These are phyloP conservation scores for Blastobotrys robertii DNA, from an alignment of 805 yeast genomes.

Conservation along the genomic window DNA sequence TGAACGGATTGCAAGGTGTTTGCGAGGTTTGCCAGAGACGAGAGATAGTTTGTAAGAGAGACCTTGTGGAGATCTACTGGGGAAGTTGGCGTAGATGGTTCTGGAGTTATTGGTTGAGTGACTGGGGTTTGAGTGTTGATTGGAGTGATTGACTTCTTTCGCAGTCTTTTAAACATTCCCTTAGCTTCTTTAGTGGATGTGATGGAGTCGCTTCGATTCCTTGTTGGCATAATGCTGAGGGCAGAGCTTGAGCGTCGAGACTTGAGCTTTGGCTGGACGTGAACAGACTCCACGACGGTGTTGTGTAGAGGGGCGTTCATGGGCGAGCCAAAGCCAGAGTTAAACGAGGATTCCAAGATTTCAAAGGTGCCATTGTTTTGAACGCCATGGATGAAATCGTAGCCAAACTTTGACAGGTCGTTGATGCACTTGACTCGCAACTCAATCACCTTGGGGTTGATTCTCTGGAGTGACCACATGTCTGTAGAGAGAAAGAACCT, in stretches of 20 bases:
- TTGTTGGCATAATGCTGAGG: no score
- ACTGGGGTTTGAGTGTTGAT: neutral
- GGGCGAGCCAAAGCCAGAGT: conserved; percentile 5
- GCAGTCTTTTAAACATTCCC: conserved; percentile 3
- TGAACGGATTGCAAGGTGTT: conserved; percentile 6
- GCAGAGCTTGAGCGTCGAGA: no score
- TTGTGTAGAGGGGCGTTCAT: neutral
- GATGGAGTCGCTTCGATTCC: no score
- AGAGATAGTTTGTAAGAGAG: conserved; percentile 5
- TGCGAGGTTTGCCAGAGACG: conserved; percentile 4
- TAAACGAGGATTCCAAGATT: conserved; percentile 6
- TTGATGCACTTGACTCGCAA: conserved; percentile 5
- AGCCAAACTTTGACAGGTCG: conserved; percentile 7
- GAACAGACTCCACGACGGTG: conserved; percentile 1
- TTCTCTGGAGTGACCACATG: conserved; percentile 7
- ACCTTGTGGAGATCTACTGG: neutral
- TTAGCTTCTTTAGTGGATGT: neutral
- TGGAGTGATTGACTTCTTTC: conserved; percentile 6
- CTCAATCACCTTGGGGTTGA: conserved; percentile 4
- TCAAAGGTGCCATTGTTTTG: conserved; percentile 4
- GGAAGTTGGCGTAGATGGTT: conserved; percentile 1
- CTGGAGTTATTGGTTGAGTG: neutral
- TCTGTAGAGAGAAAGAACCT: conserved; percentile 6
- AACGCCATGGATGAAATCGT: conserved; percentile 2
- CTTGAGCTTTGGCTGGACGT: conserved; percentile 1